Conservation (phyloP, 2,329 filamentous ascomycete species). For the Colletotrichum sansevieriae region DNA sequence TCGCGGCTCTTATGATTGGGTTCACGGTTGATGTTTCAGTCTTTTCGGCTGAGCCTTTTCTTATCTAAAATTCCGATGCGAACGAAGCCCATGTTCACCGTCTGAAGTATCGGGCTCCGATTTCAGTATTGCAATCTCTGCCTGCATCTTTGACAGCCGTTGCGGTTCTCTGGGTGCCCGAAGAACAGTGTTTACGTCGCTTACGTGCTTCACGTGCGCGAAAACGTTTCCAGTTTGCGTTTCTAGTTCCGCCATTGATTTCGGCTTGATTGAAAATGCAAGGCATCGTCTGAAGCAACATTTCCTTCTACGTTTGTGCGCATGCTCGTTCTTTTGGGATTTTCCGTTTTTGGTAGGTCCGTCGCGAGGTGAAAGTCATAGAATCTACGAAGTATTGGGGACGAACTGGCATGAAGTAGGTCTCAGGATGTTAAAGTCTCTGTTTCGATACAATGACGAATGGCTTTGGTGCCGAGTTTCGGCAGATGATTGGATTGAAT, state of each 20-base stretch:
- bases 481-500: no score
- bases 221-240: background rate
- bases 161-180: background rate
- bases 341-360: background rate
- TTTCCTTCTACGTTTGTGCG: background rate
- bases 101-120: background rate
- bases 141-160: background rate
- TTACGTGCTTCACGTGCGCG: no score
- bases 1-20: no score
- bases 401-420: slow-evolving; percentile 8
- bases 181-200: background rate
- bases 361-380: background rate
- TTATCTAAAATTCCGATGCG: background rate
- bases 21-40: background rate
- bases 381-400: background rate
- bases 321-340: background rate
- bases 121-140: no score
- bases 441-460: no score
- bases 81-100: background rate
- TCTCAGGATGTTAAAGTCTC: no score
- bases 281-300: no score
- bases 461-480: no score
- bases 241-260: background rate
- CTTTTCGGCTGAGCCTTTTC: background rate
- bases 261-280: background rate